Evolutionary conservation across 352 stramenopile genomes (phyloP).

Genomic region (Phytophthora pini): DNA sequence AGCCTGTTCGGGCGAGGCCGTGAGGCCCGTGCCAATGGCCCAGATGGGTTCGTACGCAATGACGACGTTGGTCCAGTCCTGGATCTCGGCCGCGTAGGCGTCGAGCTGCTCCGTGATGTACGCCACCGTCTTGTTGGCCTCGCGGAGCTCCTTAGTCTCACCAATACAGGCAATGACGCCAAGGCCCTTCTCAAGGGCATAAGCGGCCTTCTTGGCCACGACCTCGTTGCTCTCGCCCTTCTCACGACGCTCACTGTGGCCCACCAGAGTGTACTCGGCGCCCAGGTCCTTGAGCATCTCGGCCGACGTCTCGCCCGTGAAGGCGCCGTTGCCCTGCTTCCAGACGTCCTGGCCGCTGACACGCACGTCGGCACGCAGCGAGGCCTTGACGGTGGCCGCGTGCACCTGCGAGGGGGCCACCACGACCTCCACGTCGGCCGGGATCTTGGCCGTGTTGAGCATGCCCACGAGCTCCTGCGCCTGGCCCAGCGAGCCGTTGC

Average conservation of each 20-base stretch:
- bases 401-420: slow-evolving; percentile 96
- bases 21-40: slow-evolving; percentile 98
- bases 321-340: slow-evolving; percentile 95
- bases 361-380: slow-evolving; percentile 67
- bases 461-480: slow-evolving; percentile 74
- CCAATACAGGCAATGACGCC: slow-evolving; percentile 98
- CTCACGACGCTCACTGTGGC: slow-evolving; percentile 96
- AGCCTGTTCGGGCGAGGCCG: slow-evolving; percentile 97
- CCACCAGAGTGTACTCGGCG: slow-evolving; percentile 95
- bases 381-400: slow-evolving; percentile 65
- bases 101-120: slow-evolving; percentile 95
- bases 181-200: slow-evolving; percentile 93
- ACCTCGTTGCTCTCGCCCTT: slow-evolving; percentile 93
- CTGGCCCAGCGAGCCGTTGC: slow-evolving; percentile 84
- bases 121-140: slow-evolving; percentile 93
- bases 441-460: slow-evolving; percentile 88
- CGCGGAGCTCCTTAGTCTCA: slow-evolving; percentile 95
- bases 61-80: slow-evolving; percentile 96
- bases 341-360: slow-evolving; percentile 96
- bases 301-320: slow-evolving; percentile 97
- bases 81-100: slow-evolving; percentile 86
- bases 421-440: slow-evolving; percentile 94
- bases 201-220: slow-evolving; percentile 95
- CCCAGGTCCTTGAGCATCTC: slow-evolving; percentile 98
- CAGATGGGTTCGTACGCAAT: slow-evolving; percentile 98